Base-by-base conservation (phyloP, 257 asterid genomes). In the Jacaranda mimosifolia region DNA sequence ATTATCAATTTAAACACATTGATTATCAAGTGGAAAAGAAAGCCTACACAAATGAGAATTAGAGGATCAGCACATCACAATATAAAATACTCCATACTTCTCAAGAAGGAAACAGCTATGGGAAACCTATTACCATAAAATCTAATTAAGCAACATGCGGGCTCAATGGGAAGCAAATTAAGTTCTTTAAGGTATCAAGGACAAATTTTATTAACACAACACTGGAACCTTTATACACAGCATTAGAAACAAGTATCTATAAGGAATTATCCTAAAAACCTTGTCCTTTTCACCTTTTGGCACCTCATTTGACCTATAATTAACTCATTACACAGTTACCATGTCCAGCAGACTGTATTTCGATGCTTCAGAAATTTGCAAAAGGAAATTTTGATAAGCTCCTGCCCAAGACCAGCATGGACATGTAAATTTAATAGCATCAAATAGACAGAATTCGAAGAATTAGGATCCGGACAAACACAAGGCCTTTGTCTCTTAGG, bases 1-100 rank as follows among this genome's bases (percentile, higher is more conserved):
- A 52, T 26, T 26, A 18, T 53, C 8, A 26, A 48, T 48, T 59
- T 39, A 62, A 15, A 63, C 56, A 46, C 26, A 69, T 40, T 21
- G 43, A 56, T 57, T 35, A 58, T 73, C 57, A 57, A 72, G 76
- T 46, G 39, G 43, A 56, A 18, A 39, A 68, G 55, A 52, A 68
- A 51, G 43, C 42, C 55, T n/a, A 35, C 55, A 46, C 7, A 49
- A 43, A 11, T 57, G 60, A 48, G 6, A 79, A 26, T 38, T 36
- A 65, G 48, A 11, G 3, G 38, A 36, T 57, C 57, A 17, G 56
- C 7, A 65, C 58, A 57, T 57, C 71, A 72, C 58, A 62, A 46
- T 17, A 67, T 17, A 40, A 49, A 6, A 46, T 10, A 19, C 36
- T 49, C 15, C 46, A 49, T 5, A 57, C 62, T 64, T 35, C 72